A percentile compares a stretch with the other conserved stretches of the same genome.
Evolutionary conservation across 2,329 filamentous ascomycete genomes (phyloP).

Genomic region (Clarireedia hainanense): DNA sequence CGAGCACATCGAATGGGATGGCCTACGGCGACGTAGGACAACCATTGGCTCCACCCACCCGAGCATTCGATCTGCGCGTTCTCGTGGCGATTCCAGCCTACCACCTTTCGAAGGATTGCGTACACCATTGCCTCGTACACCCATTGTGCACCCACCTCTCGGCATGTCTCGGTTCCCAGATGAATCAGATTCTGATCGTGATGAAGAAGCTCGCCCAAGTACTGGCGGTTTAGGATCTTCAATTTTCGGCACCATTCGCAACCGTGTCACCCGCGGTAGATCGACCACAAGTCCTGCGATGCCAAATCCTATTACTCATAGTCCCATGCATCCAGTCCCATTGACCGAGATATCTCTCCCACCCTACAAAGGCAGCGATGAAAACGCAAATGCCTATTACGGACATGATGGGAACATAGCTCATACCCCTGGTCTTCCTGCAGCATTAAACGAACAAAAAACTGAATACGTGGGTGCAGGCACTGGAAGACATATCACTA

Average conservation of each 20-base stretch:
- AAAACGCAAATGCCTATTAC: slow-evolving; percentile 36
- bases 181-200: slow-evolving; percentile 52
- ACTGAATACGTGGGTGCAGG: slow-evolving; percentile 44
- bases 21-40: slow-evolving; percentile 65
- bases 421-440: slow-evolving; percentile 44
- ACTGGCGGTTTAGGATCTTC: slow-evolving; percentile 44
- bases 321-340: slow-evolving; percentile 53
- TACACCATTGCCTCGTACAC: slow-evolving; percentile 18
- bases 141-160: slow-evolving; percentile 59
- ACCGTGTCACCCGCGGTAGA: slow-evolving; percentile 30
- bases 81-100: slow-evolving; percentile 24
- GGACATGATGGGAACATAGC: slow-evolving; percentile 21
- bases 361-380: slow-evolving; percentile 35
- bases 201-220: slow-evolving; percentile 39
- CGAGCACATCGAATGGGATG: slow-evolving; percentile 80
- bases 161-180: slow-evolving; percentile 82
- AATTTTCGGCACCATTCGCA: slow-evolving; percentile 49
- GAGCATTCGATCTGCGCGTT: slow-evolving; percentile 18
- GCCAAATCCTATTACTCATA: slow-evolving; percentile 35
- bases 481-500: slow-evolving; percentile 41
- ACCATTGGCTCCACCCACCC: slow-evolving; percentile 32
- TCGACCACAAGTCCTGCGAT: slow-evolving; percentile 12
- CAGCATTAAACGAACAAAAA: slow-evolving; percentile 30
- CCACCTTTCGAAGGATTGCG: slow-evolving; percentile 23
- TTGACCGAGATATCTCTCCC: slow-evolving; percentile 53